phyloP scores from a whole-genome alignment of 176 grass and related monocot genomes.

The Tuctoria greenei region DNA sequence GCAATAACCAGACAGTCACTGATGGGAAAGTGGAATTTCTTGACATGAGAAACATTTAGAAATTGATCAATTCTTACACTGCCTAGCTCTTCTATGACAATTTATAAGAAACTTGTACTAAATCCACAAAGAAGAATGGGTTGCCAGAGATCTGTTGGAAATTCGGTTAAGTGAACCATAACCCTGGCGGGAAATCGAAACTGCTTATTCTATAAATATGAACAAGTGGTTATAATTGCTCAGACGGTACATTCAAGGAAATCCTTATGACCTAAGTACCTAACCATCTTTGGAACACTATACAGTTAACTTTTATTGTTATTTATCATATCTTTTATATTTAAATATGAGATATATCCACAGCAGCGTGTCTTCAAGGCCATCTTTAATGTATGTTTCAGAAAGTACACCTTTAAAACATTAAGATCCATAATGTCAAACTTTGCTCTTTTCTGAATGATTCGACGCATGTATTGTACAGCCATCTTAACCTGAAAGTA shows the following conservation, averaged over 20 bases:
- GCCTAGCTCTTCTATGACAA: not conserved
- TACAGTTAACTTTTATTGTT: conserved; percentile 7
- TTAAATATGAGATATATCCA: not conserved
- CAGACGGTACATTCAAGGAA: not conserved
- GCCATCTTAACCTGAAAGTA: conserved; percentile 83
- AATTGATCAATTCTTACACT: not conserved
- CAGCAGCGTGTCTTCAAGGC: not conserved
- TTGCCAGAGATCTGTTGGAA: not conserved
- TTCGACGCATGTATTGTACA: conserved; percentile 85
- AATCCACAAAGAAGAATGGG: not conserved
- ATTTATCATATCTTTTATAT: conserved; percentile 30
- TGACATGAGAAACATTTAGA: not conserved
- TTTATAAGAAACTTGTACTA: not conserved
- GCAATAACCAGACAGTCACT: conserved; percentile 15
- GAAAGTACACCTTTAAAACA: conserved; percentile 65
- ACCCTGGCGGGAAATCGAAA: not conserved
- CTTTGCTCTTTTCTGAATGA: conserved; percentile 95
- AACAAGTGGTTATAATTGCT: not conserved
- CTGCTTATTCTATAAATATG: conserved; percentile 18
- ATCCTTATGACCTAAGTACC: not conserved
- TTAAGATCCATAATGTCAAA: conserved; percentile 99
- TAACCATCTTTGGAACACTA: conserved; percentile 12
- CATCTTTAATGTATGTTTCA: conserved; percentile 24
- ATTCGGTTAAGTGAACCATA: conserved; percentile 7
- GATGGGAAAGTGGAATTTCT: conserved; percentile 7